phyloP scores from a whole-genome alignment of 73 alveolate genomes.

The Effrenium voratum region DNA sequence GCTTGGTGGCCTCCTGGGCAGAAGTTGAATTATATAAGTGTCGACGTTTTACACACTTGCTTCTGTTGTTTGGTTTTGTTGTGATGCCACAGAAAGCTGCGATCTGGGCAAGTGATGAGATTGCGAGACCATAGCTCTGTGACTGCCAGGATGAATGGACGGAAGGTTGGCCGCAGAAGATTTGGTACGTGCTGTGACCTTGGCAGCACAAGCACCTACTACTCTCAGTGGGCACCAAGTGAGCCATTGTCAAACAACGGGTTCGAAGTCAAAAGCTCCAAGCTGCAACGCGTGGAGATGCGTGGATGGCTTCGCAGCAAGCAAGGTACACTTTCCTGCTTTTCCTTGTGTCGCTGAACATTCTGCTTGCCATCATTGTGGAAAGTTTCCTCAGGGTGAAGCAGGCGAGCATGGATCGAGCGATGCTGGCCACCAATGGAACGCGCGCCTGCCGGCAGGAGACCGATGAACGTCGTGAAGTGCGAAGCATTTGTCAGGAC shows the following conservation, averaged over 20 bases:
- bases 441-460: background rate
- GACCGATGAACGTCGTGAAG: conserved; percentile 63
- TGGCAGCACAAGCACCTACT: too few species aligned
- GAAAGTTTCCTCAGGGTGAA: conserved; percentile 76
- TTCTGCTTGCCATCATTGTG: conserved; percentile 80
- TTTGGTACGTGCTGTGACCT: conserved; percentile 59
- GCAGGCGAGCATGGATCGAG: conserved; percentile 28
- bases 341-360: conserved; percentile 68
- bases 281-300: too few species aligned
- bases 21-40: background rate
- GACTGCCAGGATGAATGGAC: conserved; percentile 62
- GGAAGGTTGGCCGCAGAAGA: conserved; percentile 75
- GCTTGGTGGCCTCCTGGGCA: too few species aligned
- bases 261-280: too few species aligned
- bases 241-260: too few species aligned
- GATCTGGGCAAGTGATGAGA: too few species aligned
- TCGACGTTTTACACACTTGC: too few species aligned
- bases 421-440: background rate
- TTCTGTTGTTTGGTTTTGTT: too few species aligned
- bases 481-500: conserved; percentile 24
- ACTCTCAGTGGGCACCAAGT: too few species aligned
- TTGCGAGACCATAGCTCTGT: too few species aligned
- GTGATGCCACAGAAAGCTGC: too few species aligned
- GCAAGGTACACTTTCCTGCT: conserved; percentile 76
- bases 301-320: background rate